Evolutionary conservation across 306 rosid species (phyloP).

Genomic region (Quercus engelmannii): DNA sequence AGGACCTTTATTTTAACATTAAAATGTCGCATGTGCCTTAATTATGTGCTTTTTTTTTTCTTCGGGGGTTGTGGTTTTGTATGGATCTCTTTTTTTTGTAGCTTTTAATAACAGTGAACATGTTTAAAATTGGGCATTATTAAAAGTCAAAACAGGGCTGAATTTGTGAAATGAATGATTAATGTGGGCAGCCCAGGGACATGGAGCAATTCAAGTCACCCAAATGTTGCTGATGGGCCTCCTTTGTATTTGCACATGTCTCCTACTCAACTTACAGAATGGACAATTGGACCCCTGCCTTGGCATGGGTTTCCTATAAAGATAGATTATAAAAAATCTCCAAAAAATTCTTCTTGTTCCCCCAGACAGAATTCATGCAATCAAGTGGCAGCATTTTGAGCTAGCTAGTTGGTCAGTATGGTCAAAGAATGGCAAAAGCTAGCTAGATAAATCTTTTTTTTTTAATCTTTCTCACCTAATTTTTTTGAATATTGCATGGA

Average conservation of each 20-base stretch:
- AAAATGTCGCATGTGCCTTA: too few species aligned
- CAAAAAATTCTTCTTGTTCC: conserved; percentile 20
- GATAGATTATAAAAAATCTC: conserved; percentile 27
- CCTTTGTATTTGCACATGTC: conserved; percentile 22
- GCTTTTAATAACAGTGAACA: background rate
- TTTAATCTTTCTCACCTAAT: background rate
- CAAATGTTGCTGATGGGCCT: conserved; percentile 16
- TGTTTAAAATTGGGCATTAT: background rate
- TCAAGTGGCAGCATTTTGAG: conserved; percentile 3
- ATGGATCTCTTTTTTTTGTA: background rate
- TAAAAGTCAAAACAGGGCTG: conserved; percentile 22
- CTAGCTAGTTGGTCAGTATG: conserved; percentile 12
- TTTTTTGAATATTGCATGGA: background rate
- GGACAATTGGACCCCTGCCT: conserved; percentile 11
- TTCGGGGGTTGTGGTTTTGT: background rate
- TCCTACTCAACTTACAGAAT: conserved; percentile 10
- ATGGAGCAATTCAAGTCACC: conserved; percentile 26
- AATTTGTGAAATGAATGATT: conserved; percentile 24
- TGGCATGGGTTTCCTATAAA: conserved; percentile 11
- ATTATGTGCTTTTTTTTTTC: too few species aligned
- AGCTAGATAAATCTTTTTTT: background rate
- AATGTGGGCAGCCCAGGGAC: conserved; percentile 21
- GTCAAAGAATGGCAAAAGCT: conserved; percentile 25
- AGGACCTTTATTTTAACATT: too few species aligned
- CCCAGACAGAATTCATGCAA: background rate